Conservation (phyloP, 2,329 filamentous ascomycete genomes). For the Stachybotrys chlorohalonatus region DNA sequence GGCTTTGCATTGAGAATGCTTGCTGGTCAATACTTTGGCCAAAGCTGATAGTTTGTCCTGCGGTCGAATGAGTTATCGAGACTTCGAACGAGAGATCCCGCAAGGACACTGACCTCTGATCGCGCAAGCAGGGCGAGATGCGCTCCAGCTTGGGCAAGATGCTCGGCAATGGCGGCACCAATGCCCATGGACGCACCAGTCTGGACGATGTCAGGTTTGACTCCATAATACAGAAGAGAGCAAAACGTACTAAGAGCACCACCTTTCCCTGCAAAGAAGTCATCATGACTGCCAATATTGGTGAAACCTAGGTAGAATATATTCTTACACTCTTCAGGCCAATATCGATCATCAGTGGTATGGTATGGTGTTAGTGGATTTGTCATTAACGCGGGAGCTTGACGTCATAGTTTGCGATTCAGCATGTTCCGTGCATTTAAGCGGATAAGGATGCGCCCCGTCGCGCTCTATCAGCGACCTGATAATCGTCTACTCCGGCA, state of each 20-base stretch:
- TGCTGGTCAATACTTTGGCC: constrained; percentile 8
- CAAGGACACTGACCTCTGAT: constrained; percentile 8
- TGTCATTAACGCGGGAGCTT: not conserved
- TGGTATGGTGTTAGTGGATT: not conserved
- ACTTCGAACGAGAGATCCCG: not conserved
- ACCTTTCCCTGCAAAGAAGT: not conserved
- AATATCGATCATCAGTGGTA: not conserved
- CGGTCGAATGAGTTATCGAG: not conserved
- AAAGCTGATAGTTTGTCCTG: constrained; percentile 15
- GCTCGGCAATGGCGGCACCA: constrained; percentile 30
- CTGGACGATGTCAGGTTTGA: not conserved
- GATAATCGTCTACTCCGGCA: too few species aligned
- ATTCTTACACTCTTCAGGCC: not conserved
- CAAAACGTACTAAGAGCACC: not conserved
- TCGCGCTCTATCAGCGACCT: too few species aligned
- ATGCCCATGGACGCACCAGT: constrained; percentile 38
- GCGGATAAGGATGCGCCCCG: too few species aligned
- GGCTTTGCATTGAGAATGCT: constrained; percentile 3
- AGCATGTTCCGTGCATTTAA: too few species aligned
- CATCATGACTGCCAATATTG: not conserved
- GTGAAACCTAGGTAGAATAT: not conserved
- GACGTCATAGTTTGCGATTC: not conserved
- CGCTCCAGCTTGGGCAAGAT: constrained; percentile 26
- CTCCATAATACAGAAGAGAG: not conserved
- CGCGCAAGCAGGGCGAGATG: constrained; percentile 33